Evolutionary conservation across 1,139 yeast genomes (phyloP), one percentile per base, ranked within the genome.

Genomic region (Diutina ranongensis): DNA sequence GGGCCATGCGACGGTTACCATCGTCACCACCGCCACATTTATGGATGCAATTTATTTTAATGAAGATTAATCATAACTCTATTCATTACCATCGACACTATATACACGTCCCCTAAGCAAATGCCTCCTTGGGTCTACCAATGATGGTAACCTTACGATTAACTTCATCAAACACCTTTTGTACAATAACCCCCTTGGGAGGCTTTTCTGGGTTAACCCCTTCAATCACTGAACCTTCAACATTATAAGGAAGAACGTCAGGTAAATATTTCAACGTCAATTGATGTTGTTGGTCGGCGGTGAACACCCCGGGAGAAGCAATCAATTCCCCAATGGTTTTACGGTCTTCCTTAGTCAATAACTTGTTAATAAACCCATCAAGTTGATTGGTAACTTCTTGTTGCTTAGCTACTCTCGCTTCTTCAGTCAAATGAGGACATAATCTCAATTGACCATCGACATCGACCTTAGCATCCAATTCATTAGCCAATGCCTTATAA

Each of bases 71-170:
- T 25, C 28, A 25, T 25, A 25, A 25, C 10, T 10, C 10, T 7
- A 7, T 7, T 25, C 28, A 25, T 25, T 25, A 25, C 10, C 28
- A 10, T 25, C 5, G 9, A 5, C 10, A 25, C 28, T 25, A 25
- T 25, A 25, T 25, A 25, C 28, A 25, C n/a, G n/a, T 5, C 28
- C 9, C 5, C 28, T 25, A 25, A 10, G 35, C 52, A 40, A 59
- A 58, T 13, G 65, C 67, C 28, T 64, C 65, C 49, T 63, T 65
- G 38, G 72, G 67, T 57, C 73, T 64, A 40, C 68, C 71, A 45
- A 68, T 55, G 8, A 60, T 55, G 46, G 55, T 56, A 35, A 66
- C 55, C 34, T 49, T 51, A 50, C 63, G 62, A 27, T 61, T 53
- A 8, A 46, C 48, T 32, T 59, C 65, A 50, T 70, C 67, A 51